Evolutionary conservation across 768 basidiomycete genomes (phyloP), one percentile per base, ranked within the genome.

Genomic region (Clavaria fumosa): DNA sequence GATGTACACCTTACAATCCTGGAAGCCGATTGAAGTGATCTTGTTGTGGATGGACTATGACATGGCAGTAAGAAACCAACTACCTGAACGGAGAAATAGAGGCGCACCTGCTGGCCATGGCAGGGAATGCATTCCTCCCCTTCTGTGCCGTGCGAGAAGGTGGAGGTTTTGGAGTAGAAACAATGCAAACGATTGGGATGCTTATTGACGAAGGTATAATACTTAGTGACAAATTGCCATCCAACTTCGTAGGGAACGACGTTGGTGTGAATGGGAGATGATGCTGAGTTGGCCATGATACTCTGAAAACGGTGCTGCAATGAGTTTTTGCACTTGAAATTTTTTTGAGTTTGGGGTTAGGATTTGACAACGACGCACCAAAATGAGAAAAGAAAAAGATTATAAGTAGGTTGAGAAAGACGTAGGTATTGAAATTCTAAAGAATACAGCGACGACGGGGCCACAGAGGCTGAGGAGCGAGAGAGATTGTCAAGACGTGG

Each of bases 221-320:
- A 97, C 62, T 99, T 91, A 34, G 89, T 88, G 49, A 95, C 90
- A 65, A 96, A 96, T 63, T 96, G 90, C 89, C 90, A 96, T 62
- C 91, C 90, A 55, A 96, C 91, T 66, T 95, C 88, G 50, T 79
- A 86, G 59, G 83, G 83, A 66, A 79, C 65, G 66, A 84, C 77
- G 54, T 67, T 70, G 59, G 65, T 67, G 54, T 72, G 70, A 49
- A 61, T 50, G 47, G 40, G 31, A 26, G 40, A 30, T 19, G 40
- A 26, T n/a, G 35, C n/a, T 7, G 35, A 37, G 31, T 37, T 37
- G 9, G 15, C 10, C 38, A 44, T 45, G 60, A 46, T 49, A 66
- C 60, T 51, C 53, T 57, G 40, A 34, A 43, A 34, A 15, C 12
- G 22, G 31, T n/a, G n/a, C n/a, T 28, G 26, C 26, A 28, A 28